Conservation (phyloP, 768 basidiomycete species). For the Kwoniella mangroviensis region DNA sequence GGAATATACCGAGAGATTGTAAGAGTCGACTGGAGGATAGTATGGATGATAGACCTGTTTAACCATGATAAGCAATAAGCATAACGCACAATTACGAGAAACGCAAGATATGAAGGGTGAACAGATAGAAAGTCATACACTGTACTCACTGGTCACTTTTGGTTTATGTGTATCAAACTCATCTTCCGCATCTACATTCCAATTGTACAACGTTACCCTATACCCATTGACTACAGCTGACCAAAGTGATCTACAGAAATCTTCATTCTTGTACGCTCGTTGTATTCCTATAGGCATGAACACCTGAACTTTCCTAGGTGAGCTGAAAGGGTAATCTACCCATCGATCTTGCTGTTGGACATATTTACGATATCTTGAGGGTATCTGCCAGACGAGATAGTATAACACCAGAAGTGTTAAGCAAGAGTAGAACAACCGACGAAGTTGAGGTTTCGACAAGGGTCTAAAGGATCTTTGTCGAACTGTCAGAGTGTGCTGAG, state of each 20-base stretch:
- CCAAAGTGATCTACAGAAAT: constrained; percentile 1
- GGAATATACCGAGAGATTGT: neutral
- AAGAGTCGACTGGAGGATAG: neutral
- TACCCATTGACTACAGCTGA: constrained; percentile 2
- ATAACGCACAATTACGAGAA: too few relatives aligned
- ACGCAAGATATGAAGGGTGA: neutral
- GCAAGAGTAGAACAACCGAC: neutral
- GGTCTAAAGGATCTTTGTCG: neutral
- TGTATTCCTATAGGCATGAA: constrained; percentile 3
- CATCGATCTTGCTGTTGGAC: neutral
- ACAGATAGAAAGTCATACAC: neutral
- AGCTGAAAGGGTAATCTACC: neutral
- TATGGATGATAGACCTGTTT: neutral
- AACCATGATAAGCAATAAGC: neutral
- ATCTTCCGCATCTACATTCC: constrained; percentile 4
- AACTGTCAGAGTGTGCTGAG: neutral
- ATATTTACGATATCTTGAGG: neutral
- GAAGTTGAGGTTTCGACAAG: neutral
- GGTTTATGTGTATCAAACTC: constrained; percentile 8
- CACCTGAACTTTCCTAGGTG: neutral
- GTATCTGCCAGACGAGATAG: neutral
- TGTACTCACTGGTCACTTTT: neutral
- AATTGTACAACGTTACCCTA: constrained; percentile 3
- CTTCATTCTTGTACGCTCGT: neutral
- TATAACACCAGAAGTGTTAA: neutral